Evolutionary conservation across 2,329 filamentous ascomycete genomes (phyloP).

Genomic region (Diplocarpon mali): DNA sequence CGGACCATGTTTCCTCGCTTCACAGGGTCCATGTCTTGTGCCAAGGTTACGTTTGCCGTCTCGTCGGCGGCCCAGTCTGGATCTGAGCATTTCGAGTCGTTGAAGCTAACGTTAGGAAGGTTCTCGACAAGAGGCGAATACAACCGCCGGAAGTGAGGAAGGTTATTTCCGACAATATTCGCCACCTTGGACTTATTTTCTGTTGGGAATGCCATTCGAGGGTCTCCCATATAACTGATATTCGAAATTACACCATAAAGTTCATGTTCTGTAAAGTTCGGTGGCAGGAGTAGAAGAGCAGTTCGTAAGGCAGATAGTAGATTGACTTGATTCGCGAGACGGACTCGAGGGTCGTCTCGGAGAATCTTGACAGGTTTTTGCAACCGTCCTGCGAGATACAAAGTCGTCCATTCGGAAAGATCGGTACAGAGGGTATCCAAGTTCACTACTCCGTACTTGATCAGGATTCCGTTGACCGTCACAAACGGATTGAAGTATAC

Average conservation of each 20-base stretch:
- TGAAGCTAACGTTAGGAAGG: constrained; percentile 77
- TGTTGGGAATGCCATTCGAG: constrained; percentile 83
- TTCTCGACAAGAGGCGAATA: constrained; percentile 85
- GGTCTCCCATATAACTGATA: constrained; percentile 89
- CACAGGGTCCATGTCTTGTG: constrained; percentile 86
- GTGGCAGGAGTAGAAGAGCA: constrained; percentile 74
- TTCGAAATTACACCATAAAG: constrained; percentile 86
- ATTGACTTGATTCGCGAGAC: constrained; percentile 92
- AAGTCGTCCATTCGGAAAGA: constrained; percentile 80
- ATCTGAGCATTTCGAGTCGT: constrained; percentile 47
- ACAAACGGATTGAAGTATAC: constrained; percentile 98
- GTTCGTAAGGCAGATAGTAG: constrained; percentile 84
- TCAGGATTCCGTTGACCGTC: constrained; percentile 85
- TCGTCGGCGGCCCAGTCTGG: constrained; percentile 53
- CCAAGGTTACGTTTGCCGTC: constrained; percentile 53
- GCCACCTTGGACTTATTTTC: constrained; percentile 87
- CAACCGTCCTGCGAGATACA: constrained; percentile 91
- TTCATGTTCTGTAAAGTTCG: constrained; percentile 73
- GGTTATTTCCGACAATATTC: constrained; percentile 89
- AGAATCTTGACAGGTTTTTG: constrained; percentile 98
- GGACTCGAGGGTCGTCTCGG: constrained; percentile 82
- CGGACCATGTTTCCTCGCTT: constrained; percentile 95
- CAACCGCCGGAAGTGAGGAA: constrained; percentile 80
- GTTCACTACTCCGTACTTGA: constrained; percentile 97
- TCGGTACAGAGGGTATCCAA: constrained; percentile 81